These are phyloP conservation scores for Mycena haematopus DNA, from an alignment of 768 basidiomycete genomes.

Conservation along the genomic window DNA sequence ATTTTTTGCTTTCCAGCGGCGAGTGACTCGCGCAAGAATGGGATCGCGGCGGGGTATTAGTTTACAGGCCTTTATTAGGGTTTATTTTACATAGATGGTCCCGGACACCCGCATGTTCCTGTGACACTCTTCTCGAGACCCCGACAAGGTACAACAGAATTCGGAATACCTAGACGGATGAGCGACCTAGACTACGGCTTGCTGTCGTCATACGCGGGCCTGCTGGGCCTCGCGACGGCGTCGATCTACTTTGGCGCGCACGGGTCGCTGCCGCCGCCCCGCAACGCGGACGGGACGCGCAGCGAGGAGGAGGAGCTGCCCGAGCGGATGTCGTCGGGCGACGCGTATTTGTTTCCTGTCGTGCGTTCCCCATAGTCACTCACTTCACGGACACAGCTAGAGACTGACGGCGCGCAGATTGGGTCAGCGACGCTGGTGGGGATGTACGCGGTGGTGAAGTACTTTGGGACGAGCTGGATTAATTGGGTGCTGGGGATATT, in stretches of 20 bases:
- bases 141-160: not conserved
- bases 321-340: slow-evolving; percentile 66
- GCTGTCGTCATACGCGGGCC: slow-evolving; percentile 70
- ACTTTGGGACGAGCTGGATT: slow-evolving; percentile 81
- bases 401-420: slow-evolving; percentile 60
- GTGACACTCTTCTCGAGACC: not conserved
- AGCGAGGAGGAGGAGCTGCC: slow-evolving; percentile 60
- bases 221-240: slow-evolving; percentile 66
- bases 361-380: slow-evolving; percentile 47
- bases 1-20: slow-evolving; percentile 67
- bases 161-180: too few species aligned
- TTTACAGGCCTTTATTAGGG: too few species aligned
- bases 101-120: not conserved
- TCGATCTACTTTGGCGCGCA: slow-evolving; percentile 76
- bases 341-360: slow-evolving; percentile 80
- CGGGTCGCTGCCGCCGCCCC: slow-evolving; percentile 58
- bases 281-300: slow-evolving; percentile 20
- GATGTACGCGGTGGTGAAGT: slow-evolving; percentile 74
- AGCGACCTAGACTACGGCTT: slow-evolving; percentile 56
- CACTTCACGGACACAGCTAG: not conserved
- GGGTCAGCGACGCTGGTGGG: slow-evolving; percentile 75
- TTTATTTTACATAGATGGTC: too few species aligned
- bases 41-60: slow-evolving; percentile 78
- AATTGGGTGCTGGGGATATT: slow-evolving; percentile 83
- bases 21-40: slow-evolving; percentile 92